phyloP scores from a whole-genome alignment of 164 flowering plant genomes.

The Macadamia tetraphylla region DNA sequence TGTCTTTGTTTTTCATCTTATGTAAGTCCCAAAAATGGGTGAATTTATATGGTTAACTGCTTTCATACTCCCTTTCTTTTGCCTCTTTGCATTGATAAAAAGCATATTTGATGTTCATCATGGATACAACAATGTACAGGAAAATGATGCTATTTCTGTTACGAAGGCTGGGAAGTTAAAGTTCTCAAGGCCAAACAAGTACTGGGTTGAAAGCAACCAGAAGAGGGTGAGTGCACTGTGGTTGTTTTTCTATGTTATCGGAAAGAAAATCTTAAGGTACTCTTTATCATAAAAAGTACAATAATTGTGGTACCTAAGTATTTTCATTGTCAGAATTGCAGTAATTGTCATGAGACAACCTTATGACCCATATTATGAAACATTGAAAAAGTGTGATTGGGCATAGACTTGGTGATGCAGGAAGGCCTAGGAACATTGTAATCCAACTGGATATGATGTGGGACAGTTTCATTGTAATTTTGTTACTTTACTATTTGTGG shows the following conservation, averaged over 20 bases:
- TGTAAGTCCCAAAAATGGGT: neutral
- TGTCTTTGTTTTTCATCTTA: neutral
- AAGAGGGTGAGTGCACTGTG: conserved; percentile 63
- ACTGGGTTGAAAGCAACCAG: conserved; percentile 96
- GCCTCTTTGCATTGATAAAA: neutral
- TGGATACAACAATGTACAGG: conserved; percentile 35
- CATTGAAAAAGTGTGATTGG: neutral
- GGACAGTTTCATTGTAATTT: neutral
- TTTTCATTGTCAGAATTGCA: neutral
- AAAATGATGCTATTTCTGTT: conserved; percentile 70
- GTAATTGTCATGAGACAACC: too few relatives aligned
- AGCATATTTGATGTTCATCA: neutral
- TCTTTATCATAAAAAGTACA: neutral
- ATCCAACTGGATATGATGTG: neutral
- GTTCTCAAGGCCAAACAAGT: conserved; percentile 80
- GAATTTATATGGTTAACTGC: neutral
- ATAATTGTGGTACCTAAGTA: neutral
- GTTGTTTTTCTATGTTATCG: too few relatives aligned
- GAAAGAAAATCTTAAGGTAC: too few relatives aligned
- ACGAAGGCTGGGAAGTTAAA: conserved; percentile 68
- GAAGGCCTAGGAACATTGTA: too few relatives aligned
- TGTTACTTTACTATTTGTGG: neutral
- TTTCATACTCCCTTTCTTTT: neutral
- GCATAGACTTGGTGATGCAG: neutral
- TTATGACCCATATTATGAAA: too few relatives aligned